A percentile compares a stretch with the other conserved stretches of the same genome.
phyloP scores from a whole-genome alignment of 768 basidiomycete species.

The Agaricus bisporus region DNA sequence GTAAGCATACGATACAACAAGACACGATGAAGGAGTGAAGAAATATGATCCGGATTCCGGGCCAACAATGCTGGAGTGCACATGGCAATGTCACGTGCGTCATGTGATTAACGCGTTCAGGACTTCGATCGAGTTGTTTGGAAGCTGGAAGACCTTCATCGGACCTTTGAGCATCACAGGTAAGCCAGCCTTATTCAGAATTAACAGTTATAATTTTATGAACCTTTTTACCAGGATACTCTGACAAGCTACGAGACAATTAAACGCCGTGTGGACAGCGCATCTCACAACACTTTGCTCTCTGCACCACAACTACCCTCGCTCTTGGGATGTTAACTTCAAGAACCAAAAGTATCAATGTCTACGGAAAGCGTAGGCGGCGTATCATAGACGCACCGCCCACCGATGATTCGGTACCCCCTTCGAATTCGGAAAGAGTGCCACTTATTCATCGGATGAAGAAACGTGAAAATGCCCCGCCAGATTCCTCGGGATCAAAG shows the following conservation, averaged over 20 bases:
- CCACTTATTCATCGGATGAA: slow-evolving; percentile 13
- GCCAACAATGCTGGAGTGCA: too few species aligned
- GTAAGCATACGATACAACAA: too few species aligned
- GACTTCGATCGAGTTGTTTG: background rate
- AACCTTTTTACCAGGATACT: too few species aligned
- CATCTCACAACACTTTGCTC: slow-evolving; percentile 1
- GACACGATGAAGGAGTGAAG: too few species aligned
- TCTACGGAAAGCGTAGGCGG: slow-evolving; percentile 58
- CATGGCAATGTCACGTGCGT: too few species aligned
- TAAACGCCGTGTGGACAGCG: too few species aligned
- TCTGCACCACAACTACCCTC: slow-evolving; percentile 15
- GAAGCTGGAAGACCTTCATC: background rate
- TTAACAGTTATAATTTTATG: background rate
- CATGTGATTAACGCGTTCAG: too few species aligned
- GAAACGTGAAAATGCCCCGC: slow-evolving; percentile 11
- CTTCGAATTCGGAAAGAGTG: slow-evolving; percentile 19
- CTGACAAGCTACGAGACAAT: background rate
- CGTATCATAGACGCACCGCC: slow-evolving; percentile 47
- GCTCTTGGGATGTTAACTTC: slow-evolving; percentile 44
- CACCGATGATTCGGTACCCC: slow-evolving; percentile 31
- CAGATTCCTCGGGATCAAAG: background rate
- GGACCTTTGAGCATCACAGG: background rate
- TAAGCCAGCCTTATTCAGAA: background rate
- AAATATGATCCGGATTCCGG: too few species aligned
- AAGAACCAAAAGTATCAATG: slow-evolving; percentile 58